These are phyloP conservation scores for Rhynchosporium agropyri DNA, from an alignment of 2,329 filamentous ascomycete genomes.

Conservation along the genomic window DNA sequence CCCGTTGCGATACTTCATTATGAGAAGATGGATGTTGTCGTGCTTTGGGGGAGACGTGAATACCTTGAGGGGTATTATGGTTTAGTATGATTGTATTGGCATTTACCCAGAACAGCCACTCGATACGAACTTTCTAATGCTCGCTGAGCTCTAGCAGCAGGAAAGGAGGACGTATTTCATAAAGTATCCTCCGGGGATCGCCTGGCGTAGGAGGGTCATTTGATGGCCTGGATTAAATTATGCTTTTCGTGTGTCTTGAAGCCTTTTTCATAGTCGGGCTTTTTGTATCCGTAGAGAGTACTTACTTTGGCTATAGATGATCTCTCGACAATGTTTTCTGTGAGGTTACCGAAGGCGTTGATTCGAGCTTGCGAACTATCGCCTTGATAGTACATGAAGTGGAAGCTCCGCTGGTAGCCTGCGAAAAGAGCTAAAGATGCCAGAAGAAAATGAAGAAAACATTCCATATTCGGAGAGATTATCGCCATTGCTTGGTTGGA, in stretches of 20 bases:
- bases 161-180: neutral
- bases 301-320: neutral
- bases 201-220: neutral
- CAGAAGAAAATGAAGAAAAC: too few relatives aligned
- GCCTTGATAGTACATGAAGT: too few relatives aligned
- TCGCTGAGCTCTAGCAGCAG: neutral
- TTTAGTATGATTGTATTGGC: slow-evolving; percentile 10
- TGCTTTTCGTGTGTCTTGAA: neutral
- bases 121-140: neutral
- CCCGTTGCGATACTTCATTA: slow-evolving; percentile 6
- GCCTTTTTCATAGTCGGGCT: neutral
- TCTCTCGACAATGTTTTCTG: neutral
- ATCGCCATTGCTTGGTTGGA: too few relatives aligned
- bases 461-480: too few relatives aligned
- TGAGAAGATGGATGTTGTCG: neutral
- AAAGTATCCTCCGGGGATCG: neutral
- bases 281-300: neutral
- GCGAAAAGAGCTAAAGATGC: too few relatives aligned
- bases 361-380: neutral
- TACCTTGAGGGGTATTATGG: slow-evolving; percentile 15
- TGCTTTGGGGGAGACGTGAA: slow-evolving; percentile 12
- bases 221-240: neutral
- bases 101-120: slow-evolving; percentile 11
- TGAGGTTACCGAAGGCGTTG: neutral
- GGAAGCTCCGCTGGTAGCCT: too few relatives aligned